Evolutionary conservation across 2,329 filamentous ascomycete species (phyloP).

Genomic region (Calonectria montana): DNA sequence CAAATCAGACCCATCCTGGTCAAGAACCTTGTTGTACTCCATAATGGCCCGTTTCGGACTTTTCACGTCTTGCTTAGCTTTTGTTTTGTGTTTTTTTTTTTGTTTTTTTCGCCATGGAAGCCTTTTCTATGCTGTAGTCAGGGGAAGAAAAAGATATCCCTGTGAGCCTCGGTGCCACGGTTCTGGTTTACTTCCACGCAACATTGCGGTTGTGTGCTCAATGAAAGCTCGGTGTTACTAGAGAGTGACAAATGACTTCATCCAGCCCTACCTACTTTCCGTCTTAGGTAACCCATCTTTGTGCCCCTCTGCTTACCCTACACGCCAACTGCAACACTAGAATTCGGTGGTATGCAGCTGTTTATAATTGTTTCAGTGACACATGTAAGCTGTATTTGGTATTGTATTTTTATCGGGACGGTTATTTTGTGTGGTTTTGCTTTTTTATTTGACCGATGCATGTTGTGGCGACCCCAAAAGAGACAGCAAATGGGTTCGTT

Average conservation of each 20-base stretch:
- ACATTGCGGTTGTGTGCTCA: slow-evolving; percentile 16
- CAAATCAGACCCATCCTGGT: slow-evolving; percentile 8
- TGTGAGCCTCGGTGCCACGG: background rate
- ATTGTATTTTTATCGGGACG: background rate
- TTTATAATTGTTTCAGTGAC: too few relatives aligned
- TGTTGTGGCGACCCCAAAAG: background rate
- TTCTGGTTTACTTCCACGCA: background rate
- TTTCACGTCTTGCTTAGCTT: background rate
- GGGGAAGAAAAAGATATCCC: background rate
- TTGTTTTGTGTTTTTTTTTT: too few relatives aligned
- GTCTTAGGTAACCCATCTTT: slow-evolving; percentile 26
- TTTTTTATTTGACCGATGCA: background rate
- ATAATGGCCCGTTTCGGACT: background rate
- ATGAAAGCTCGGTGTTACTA: slow-evolving; percentile 19
- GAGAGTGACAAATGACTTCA: slow-evolving; percentile 37
- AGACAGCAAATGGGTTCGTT: background rate
- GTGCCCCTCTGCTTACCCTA: slow-evolving; percentile 33
- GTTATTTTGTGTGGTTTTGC: background rate
- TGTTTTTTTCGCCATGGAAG: background rate
- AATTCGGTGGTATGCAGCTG: background rate
- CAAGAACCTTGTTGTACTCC: slow-evolving; percentile 12
- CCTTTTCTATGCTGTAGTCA: background rate
- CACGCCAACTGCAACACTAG: background rate
- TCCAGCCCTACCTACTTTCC: slow-evolving; percentile 37
- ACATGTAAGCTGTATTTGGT: too few relatives aligned